phyloP scores from a whole-genome alignment of 202 grass and related monocot species.

The Bolboschoenoplectus hybrid region DNA sequence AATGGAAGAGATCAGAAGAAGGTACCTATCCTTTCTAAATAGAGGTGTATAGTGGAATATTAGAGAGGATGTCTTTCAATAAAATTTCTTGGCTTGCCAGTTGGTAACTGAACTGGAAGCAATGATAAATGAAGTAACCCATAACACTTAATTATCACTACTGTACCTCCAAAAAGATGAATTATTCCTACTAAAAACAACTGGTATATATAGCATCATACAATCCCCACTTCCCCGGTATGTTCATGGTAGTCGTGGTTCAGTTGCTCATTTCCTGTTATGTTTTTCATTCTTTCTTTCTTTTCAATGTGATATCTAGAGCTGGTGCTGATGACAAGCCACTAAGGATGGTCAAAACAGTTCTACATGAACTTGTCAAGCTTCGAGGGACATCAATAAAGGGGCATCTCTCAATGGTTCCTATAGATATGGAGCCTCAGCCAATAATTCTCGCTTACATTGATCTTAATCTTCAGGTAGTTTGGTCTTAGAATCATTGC shows the following conservation, averaged over 20 bases:
- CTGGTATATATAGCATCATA: background rate
- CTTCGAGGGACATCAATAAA: slow-evolving; percentile 96
- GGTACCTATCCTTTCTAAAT: slow-evolving; percentile 42
- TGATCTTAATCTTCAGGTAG: slow-evolving; percentile 99
- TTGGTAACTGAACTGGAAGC: slow-evolving; percentile 2
- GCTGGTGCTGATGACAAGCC: slow-evolving; percentile 99
- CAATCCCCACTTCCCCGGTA: background rate
- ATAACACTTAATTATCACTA: background rate
- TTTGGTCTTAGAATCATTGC: slow-evolving; percentile 9
- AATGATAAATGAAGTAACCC: slow-evolving; percentile 1
- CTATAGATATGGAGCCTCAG: slow-evolving; percentile 97
- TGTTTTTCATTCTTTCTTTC: background rate
- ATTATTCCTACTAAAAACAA: background rate
- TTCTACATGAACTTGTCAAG: slow-evolving; percentile 98
- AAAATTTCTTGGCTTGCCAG: background rate
- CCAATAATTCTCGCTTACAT: slow-evolving; percentile 99
- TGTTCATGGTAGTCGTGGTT: background rate
- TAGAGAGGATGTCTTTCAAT: slow-evolving; percentile 4
- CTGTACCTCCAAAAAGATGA: background rate
- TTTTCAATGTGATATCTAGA: slow-evolving; percentile 51
- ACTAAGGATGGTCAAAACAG: slow-evolving; percentile 99
- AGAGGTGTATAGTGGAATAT: background rate
- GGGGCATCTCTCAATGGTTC: slow-evolving; percentile 98
- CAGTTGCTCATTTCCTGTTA: slow-evolving; percentile 27
- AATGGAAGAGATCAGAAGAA: slow-evolving; percentile 99